Percentiles rank a stretch among this genome's conserved stretches.
Evolutionary conservation across 2,329 filamentous ascomycete species (phyloP).

Genomic region (Podosphaera leucotricha): DNA sequence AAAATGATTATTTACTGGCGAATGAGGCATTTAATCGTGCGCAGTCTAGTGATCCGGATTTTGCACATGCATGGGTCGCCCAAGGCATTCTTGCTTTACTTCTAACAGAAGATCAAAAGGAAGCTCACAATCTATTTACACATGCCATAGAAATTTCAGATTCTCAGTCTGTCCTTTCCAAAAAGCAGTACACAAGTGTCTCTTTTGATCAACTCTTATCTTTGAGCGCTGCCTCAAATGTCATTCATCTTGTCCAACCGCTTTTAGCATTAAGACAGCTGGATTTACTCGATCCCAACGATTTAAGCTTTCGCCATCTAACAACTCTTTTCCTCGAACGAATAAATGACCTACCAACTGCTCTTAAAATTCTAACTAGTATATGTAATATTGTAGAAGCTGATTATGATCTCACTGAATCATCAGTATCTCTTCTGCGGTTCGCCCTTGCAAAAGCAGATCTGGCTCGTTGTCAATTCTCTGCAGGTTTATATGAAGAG

Average conservation of each 20-base stretch:
- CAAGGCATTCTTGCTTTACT: slow-evolving; percentile 69
- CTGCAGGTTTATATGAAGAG: slow-evolving; percentile 35
- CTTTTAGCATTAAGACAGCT: slow-evolving; percentile 76
- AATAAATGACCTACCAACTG: slow-evolving; percentile 39
- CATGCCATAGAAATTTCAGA: slow-evolving; percentile 87
- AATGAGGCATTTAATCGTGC: slow-evolving; percentile 76
- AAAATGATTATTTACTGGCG: slow-evolving; percentile 65
- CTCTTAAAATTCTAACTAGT: slow-evolving; percentile 37
- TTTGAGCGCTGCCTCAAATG: slow-evolving; percentile 25
- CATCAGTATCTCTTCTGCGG: slow-evolving; percentile 42
- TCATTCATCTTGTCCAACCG: slow-evolving; percentile 53
- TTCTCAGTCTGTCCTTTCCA: slow-evolving; percentile 46
- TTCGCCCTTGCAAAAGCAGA: slow-evolving; percentile 75
- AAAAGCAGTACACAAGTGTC: slow-evolving; percentile 57
- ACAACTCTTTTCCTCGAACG: slow-evolving; percentile 63
- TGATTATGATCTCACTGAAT: slow-evolving; percentile 69
- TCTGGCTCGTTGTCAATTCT: slow-evolving; percentile 61
- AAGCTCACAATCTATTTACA: slow-evolving; percentile 68
- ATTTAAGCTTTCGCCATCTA: slow-evolving; percentile 54
- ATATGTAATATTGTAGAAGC: slow-evolving; percentile 51
- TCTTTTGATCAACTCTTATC: slow-evolving; percentile 61
- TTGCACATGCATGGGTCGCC: slow-evolving; percentile 79
- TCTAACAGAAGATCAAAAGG: slow-evolving; percentile 40
- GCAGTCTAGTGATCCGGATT: slow-evolving; percentile 86
- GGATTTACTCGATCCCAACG: slow-evolving; percentile 42